Evolutionary conservation across 169 alveolate genomes (phyloP), one percentile per base, ranked within the genome.

Genomic region (Plasmodium ovale): DNA sequence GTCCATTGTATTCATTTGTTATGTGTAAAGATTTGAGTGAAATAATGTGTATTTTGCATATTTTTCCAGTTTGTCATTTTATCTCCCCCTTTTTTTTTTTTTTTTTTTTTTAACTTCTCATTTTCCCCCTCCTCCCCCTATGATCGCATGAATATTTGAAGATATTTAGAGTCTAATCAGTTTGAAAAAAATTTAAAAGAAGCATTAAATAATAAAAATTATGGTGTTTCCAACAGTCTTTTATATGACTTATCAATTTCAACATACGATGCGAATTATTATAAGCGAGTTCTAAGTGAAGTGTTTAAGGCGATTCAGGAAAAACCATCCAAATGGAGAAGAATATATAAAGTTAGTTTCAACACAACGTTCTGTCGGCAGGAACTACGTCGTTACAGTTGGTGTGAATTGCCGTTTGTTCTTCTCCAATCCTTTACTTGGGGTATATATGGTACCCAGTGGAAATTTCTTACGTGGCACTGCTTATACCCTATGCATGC

Each of bases 131-230:
- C 9, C 14, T 29, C 37, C 23, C n/a, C n/a, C n/a, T n/a, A n/a
- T n/a, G n/a, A n/a, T n/a, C n/a, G n/a, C n/a, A n/a, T n/a, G n/a
- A n/a, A n/a, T 9, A 1, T 49, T 70, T 47, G 9, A 27, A 79
- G 89, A 35, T 65, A 79, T 65, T 64, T 79, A 79, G 89, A 79
- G 56, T 79, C 89, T n/a, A 79, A 79, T 33, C 89, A 79, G 27
- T 79, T 79, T 35, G 89, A 79, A 49, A 79, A 79, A 64, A 62
- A 79, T 21, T 56, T 79, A 51, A 79, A 79, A 58, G 89, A 79
- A 64, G 77, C 89, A 14, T 44, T 79, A 31, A 79, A 79, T 53
- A 79, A 79, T 16, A 65, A 79, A 79, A 79, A 79, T 9, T 79
- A 79, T 64, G 89, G 89, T 10, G 89, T 79, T 10, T 79, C 89